These are phyloP conservation scores for Rhododendron williamsianum DNA, from an alignment of 148 eudicot genomes.

Conservation along the genomic window DNA sequence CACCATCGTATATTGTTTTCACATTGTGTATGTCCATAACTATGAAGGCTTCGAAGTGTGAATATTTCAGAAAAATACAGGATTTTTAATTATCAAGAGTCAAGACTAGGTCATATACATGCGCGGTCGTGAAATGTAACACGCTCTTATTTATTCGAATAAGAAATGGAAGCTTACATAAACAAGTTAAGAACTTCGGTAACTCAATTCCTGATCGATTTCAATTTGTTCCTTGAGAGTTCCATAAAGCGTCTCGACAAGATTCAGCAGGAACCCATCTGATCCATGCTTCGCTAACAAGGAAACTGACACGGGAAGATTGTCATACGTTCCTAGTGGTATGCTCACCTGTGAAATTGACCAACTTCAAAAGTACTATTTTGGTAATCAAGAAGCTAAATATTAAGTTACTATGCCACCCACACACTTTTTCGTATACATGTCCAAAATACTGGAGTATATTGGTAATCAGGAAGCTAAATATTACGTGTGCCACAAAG, in stretches of 20 bases:
- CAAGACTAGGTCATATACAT: not conserved
- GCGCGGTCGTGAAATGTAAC: not conserved
- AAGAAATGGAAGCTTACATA: not conserved
- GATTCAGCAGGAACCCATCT: conserved; percentile 61
- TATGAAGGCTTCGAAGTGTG: not conserved
- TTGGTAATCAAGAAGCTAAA: not conserved
- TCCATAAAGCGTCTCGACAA: conserved; percentile 44
- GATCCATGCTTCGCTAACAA: conserved; percentile 83
- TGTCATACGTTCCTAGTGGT: conserved; percentile 62
- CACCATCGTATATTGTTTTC: not conserved
- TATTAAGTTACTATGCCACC: not conserved
- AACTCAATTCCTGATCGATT: conserved; percentile 19
- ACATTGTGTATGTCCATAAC: not conserved
- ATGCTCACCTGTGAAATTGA: conserved; percentile 57
- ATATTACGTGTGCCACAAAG: not conserved
- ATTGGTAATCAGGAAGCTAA: not conserved
- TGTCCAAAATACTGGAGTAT: not conserved
- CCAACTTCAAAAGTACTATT: not conserved
- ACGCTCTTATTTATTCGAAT: not conserved
- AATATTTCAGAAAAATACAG: not conserved
- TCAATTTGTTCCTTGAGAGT: conserved; percentile 42
- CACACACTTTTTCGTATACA: not conserved
- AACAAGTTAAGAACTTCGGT: conserved; percentile 11
- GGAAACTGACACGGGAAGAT: conserved; percentile 72
- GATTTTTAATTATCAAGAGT: not conserved